Conservation (phyloP, 495 filamentous ascomycete genomes). For the Penicillium odoratum region DNA sequence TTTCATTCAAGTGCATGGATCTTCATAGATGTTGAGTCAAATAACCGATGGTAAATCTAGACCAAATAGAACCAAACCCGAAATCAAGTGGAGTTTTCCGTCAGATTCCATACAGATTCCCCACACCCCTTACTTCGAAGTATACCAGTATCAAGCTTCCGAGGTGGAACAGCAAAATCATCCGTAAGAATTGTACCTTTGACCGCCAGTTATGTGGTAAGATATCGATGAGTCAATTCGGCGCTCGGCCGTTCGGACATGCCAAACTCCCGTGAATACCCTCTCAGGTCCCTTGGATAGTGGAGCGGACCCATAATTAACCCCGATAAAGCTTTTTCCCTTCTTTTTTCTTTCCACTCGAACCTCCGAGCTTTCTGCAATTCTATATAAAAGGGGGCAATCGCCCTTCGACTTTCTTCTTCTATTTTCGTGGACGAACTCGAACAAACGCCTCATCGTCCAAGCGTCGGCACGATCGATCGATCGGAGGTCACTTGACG, state of each 20-base stretch:
- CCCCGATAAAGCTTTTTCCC: conserved; percentile 6
- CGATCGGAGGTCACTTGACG: neutral
- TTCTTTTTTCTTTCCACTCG: neutral
- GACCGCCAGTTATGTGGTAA: too few relatives aligned
- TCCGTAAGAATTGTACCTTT: too few relatives aligned
- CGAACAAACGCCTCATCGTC: neutral
- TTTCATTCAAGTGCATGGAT: too few relatives aligned
- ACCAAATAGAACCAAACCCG: too few relatives aligned
- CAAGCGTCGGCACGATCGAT: neutral
- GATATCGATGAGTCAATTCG: neutral
- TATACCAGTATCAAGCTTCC: too few relatives aligned
- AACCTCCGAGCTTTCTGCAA: neutral
- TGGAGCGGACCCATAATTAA: conserved; percentile 8
- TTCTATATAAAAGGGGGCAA: neutral
- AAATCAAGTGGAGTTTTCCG: too few relatives aligned
- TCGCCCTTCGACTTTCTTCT: neutral
- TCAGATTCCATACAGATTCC: too few relatives aligned
- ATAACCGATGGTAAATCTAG: too few relatives aligned
- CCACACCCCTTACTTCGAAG: too few relatives aligned
- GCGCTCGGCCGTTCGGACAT: conserved; percentile 14
- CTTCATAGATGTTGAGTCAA: too few relatives aligned
- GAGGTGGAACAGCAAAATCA: too few relatives aligned
- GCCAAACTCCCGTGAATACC: conserved; percentile 7
- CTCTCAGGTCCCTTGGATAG: neutral
- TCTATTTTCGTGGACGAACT: neutral